Evolutionary conservation across 163 green algal genomes (phyloP), one percentile per base, ranked within the genome.

Genomic region (Trebouxia gelatinosa): DNA sequence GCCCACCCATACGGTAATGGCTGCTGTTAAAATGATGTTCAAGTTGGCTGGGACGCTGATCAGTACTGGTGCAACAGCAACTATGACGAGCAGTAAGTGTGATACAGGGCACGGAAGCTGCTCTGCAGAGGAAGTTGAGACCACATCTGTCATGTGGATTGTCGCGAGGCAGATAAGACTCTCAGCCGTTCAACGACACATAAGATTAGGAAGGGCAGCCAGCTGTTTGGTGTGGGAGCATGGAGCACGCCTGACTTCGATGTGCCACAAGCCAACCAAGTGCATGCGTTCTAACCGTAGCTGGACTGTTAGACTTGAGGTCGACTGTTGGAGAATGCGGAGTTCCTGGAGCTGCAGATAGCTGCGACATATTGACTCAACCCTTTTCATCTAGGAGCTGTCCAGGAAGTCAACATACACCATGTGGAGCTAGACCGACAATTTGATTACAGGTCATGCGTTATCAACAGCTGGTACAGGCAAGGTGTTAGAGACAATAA

Each of bases 1-100:
- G 4, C 94, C 94, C n/a, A 89, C 84, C 51, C 90, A 95, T 16
- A 95, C 94, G 11, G 89, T 84, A 1, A 93, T 68, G 1, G 87
- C 81, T 0, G 94, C 94, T n/a, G 90, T 95, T 1, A 90, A 29
- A 0, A 98, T 65, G 28, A 98, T 87, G 82, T 93, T 96, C 23
- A 91, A 0, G 68, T 93, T 90, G 1, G 81, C 50, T 29, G 75
- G 78, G 23, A 88, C 78, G 26, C 74, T 58, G n/a, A 87, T 38
- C n/a, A 86, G 28, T 16, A 88, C 51, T 21, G 85, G 85, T 16
- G 76, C 38, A 31, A 87, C 7, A 0, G 77, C 51, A 6, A 87
- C 34, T 7, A 78, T 13, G 0, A 62, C 75, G 31, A 90, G 39
- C 6, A 50, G 31, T 5, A 68, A 35, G 32, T 89, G 85, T 16